Percentiles rank a stretch among this genome's conserved stretches.
Conservation (phyloP, 176 grass and related monocot species). For the Musa troglodytarum region DNA sequence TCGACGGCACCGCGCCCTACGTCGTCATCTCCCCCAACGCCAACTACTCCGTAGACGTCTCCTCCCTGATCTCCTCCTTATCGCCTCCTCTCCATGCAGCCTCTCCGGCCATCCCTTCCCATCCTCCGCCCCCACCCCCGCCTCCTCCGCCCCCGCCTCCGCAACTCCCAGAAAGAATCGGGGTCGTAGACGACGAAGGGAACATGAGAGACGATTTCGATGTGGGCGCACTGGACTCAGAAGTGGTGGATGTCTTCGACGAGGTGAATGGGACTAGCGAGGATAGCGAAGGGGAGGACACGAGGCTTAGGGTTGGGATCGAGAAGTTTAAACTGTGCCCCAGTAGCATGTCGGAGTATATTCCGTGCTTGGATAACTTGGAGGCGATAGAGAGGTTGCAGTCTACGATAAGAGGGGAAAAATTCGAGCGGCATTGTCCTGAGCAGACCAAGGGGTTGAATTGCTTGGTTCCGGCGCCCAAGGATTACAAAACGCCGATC, state of each 20-base stretch:
- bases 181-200: conserved; percentile 61
- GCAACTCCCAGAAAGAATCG: conserved; percentile 31
- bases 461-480: conserved; percentile 66
- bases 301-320: conserved; percentile 22
- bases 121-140: conserved; percentile 15
- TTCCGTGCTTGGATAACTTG: conserved; percentile 83
- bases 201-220: conserved; percentile 76
- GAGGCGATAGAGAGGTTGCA: conserved; percentile 60
- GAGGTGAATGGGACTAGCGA: conserved; percentile 16
- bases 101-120: not conserved
- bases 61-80: not conserved
- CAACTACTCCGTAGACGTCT: not conserved
- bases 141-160: conserved; percentile 20
- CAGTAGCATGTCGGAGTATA: conserved; percentile 68
- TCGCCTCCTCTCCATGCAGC: not conserved
- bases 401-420: conserved; percentile 54
- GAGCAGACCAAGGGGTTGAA: conserved; percentile 45
- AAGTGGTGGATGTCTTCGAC: conserved; percentile 29
- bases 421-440: conserved; percentile 85
- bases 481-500: conserved; percentile 65
- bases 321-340: conserved; percentile 49
- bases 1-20: not conserved
- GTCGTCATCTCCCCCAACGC: conserved; percentile 1
- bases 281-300: conserved; percentile 1
- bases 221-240: conserved; percentile 18